phyloP scores from a whole-genome alignment of 1,284 basidiomycete species.

The Schizopora paradoxa region DNA sequence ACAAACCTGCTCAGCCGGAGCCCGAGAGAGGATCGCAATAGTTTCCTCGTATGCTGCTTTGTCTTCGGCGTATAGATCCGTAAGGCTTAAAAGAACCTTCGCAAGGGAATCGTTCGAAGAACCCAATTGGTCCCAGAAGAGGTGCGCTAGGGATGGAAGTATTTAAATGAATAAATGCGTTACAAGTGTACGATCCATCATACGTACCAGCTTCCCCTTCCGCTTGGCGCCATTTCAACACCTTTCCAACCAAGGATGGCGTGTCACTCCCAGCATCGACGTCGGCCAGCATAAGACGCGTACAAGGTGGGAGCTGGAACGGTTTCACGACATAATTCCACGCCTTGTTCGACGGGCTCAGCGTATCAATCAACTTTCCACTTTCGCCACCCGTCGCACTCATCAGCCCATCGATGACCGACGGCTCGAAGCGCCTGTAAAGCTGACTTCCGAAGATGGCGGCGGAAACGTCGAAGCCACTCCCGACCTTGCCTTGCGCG shows the following conservation, averaged over 20 bases:
- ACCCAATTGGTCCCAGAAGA: constrained; percentile 69
- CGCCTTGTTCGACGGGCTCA: constrained; percentile 53
- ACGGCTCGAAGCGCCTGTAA: constrained; percentile 86
- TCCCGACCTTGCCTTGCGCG: constrained; percentile 97
- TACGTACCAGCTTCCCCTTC: constrained; percentile 40
- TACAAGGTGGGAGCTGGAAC: constrained; percentile 77
- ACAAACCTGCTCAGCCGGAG: constrained; percentile 53
- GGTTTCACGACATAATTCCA: constrained; percentile 67
- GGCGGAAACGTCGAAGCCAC: constrained; percentile 94
- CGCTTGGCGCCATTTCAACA: constrained; percentile 78
- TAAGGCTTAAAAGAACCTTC: constrained; percentile 44
- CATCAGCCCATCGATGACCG: constrained; percentile 67
- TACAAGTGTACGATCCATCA: neutral
- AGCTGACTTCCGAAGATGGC: constrained; percentile 94
- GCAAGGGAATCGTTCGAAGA: constrained; percentile 55
- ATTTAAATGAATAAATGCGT: constrained; percentile 15
- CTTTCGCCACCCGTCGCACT: constrained; percentile 35
- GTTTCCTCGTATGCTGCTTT: constrained; percentile 45
- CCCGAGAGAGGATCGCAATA: constrained; percentile 54
- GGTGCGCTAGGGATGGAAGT: constrained; percentile 41
- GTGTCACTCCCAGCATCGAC: constrained; percentile 93
- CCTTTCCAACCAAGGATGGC: constrained; percentile 84
- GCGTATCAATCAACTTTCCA: constrained; percentile 35
- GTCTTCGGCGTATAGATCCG: constrained; percentile 42
- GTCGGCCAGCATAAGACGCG: constrained; percentile 84